Evolutionary conservation across 148 eudicot species (phyloP), one percentile per base, ranked within the genome.

Genomic region (Nepenthes mirabilis): DNA sequence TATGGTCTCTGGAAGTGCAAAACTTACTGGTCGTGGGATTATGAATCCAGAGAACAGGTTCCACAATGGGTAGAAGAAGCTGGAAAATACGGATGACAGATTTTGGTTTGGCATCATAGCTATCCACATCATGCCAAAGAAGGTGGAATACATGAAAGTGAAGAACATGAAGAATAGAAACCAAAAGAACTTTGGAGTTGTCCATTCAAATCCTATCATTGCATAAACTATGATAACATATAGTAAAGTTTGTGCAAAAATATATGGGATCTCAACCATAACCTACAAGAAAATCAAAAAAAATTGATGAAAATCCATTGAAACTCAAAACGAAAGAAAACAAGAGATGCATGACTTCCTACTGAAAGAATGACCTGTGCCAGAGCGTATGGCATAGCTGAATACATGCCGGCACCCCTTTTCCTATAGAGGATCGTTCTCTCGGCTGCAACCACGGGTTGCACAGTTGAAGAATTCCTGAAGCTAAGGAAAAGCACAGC

Each of bases 181-280:
- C 83, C 77, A 82, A 9, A 71, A 48, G 68, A 76, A 74, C 33
- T 79, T 76, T 2, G 55, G 74, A 37, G 63, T 71, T 2, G 70
- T 76, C 87, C 87, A 79, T 36, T 82, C 77, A 35, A 76, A 82
- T 6, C 79, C 81, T 11, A 76, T 76, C 87, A 82, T 79, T 0
- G 83, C 59, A 52, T 82, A 82, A 33, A 78, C 79, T 1, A 79
- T 76, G 56, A 74, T 33, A n/a, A 72, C 65, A 43, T 76, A 79
- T 5, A 72, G 37, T 4, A 14, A 5, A 10, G 81, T 48, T 43
- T 79, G 81, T 34, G 32, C 51, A 2, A 76, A 58, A 8, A 64
- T 49, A 45, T 79, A 82, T 1, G 87, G 87, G 5, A 79, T 33
- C 62, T 82, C 87, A 2, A 82, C 65, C 36, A 68, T 36, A 34